Evolutionary conservation across 805 yeast genomes (phyloP).

Genomic region (Candida sonorensis): DNA sequence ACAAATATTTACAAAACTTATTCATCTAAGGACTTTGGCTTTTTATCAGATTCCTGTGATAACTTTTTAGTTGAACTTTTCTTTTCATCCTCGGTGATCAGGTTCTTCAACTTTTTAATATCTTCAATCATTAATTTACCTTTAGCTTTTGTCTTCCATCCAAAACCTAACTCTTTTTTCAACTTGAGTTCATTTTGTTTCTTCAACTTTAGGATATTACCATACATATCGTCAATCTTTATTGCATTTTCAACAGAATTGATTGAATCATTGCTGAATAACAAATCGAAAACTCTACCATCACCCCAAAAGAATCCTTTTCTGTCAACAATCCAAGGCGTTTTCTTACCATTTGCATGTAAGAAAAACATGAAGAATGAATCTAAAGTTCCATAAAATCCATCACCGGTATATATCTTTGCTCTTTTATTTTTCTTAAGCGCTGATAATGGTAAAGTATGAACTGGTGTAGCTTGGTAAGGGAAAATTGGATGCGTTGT

Average conservation of each 20-base stretch:
- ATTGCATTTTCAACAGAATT: conserved; percentile 59
- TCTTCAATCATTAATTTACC: conserved; percentile 39
- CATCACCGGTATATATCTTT: conserved; percentile 80
- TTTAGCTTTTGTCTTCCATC: conserved; percentile 49
- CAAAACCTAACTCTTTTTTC: conserved; percentile 49
- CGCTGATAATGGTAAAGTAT: conserved; percentile 53
- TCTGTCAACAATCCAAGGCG: conserved; percentile 76
- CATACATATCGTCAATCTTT: conserved; percentile 24
- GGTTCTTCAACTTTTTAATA: conserved; percentile 23
- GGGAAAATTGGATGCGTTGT: conserved; percentile 75
- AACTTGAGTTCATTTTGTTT: conserved; percentile 44
- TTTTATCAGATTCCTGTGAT: no score
- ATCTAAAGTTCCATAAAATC: conserved; percentile 79
- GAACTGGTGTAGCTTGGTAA: conserved; percentile 68
- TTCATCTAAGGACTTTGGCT: no score
- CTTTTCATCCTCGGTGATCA: conserved; percentile 7
- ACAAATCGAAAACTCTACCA: conserved; percentile 73
- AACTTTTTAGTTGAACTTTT: no score
- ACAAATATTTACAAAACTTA: no score
- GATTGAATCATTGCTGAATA: conserved; percentile 77
- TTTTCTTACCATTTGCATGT: conserved; percentile 46
- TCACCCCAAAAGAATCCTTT: conserved; percentile 92
- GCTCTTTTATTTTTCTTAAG: conserved; percentile 52
- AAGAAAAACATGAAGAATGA: conserved; percentile 67
- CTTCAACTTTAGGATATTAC: conserved; percentile 30